Evolutionary conservation across 495 filamentous ascomycete genomes (phyloP).

Genomic region (Penicillium ochrochloron): DNA sequence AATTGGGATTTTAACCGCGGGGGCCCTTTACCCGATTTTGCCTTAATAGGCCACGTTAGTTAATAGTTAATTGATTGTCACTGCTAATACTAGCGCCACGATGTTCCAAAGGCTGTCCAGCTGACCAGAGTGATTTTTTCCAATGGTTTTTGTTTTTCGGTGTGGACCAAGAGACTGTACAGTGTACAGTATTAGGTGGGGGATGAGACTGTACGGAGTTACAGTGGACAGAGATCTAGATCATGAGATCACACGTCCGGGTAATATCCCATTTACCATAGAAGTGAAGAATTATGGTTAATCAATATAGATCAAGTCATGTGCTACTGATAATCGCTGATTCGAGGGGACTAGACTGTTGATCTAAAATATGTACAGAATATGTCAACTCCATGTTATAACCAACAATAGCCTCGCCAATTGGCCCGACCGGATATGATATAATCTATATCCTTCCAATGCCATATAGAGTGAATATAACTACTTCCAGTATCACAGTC

Average conservation of each 20-base stretch:
- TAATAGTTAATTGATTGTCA: not conserved
- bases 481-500: not conserved
- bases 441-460: not conserved
- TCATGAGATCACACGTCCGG: not conserved
- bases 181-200: not conserved
- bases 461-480: not conserved
- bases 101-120: not conserved
- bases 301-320: not conserved
- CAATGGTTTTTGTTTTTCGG: not conserved
- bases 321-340: not conserved
- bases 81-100: not conserved
- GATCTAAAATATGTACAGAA: not conserved
- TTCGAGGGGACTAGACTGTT: not conserved
- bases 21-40: constrained; percentile 29
- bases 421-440: not conserved
- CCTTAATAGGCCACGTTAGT: constrained; percentile 2
- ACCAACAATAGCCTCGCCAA: not conserved
- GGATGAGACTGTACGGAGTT: not conserved
- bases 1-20: constrained; percentile 34
- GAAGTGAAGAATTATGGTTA: not conserved
- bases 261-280: not conserved
- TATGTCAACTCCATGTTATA: not conserved
- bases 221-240: not conserved
- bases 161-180: not conserved
- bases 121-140: constrained; percentile 4